Evolutionary conservation across 2,329 filamentous ascomycete genomes (phyloP).

Genomic region (Trichophyton equinum): DNA sequence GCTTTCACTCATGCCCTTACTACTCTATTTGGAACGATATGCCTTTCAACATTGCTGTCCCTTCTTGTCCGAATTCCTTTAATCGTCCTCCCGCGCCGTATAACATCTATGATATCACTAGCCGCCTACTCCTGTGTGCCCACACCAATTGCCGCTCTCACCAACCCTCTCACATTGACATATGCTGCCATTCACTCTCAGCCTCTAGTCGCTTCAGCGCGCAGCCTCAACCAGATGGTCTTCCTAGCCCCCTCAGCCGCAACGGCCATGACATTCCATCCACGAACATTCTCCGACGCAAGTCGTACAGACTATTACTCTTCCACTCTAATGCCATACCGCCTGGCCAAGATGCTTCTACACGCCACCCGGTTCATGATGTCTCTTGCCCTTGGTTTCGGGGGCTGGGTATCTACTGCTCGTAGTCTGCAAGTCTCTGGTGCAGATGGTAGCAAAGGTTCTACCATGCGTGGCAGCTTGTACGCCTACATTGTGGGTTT

Average conservation of each 20-base stretch:
- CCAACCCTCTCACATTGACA: slow-evolving; percentile 82
- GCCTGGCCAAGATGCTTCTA: slow-evolving; percentile 78
- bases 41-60: slow-evolving; percentile 69
- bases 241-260: slow-evolving; percentile 63
- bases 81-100: slow-evolving; percentile 64
- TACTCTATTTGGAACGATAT: slow-evolving; percentile 84
- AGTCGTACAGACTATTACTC: slow-evolving; percentile 29
- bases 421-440: slow-evolving; percentile 52
- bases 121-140: slow-evolving; percentile 71
- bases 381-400: slow-evolving; percentile 78
- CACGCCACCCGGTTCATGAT: slow-evolving; percentile 87
- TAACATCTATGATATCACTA: slow-evolving; percentile 57
- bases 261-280: slow-evolving; percentile 49
- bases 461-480: slow-evolving; percentile 56
- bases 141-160: slow-evolving; percentile 70
- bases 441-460: slow-evolving; percentile 33
- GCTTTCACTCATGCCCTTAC: slow-evolving; percentile 70
- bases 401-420: slow-evolving; percentile 91
- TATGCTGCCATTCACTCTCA: slow-evolving; percentile 91
- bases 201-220: slow-evolving; percentile 61
- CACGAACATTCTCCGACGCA: slow-evolving; percentile 32
- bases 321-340: slow-evolving; percentile 63
- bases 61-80: slow-evolving; percentile 74
- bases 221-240: slow-evolving; percentile 67
- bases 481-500: slow-evolving; percentile 93